Evolutionary conservation across 2,329 filamentous ascomycete species (phyloP).

Genomic region (Talaromyces sp.): DNA sequence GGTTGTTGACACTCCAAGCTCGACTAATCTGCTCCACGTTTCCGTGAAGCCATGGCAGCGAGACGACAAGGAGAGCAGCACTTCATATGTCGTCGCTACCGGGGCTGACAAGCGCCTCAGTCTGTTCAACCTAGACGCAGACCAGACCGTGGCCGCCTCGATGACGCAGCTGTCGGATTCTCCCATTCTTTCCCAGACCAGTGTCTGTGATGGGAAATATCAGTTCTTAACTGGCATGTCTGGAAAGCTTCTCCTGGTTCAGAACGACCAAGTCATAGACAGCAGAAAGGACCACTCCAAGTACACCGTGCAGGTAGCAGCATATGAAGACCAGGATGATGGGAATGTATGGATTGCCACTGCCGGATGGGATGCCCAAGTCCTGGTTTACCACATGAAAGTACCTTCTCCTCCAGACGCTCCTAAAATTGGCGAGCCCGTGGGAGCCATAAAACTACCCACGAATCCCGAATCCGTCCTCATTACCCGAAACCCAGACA

Average conservation of each 20-base stretch:
- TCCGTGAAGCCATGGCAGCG: slow-evolving; percentile 37
- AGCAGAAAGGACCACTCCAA: slow-evolving; percentile 55
- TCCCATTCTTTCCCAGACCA: slow-evolving; percentile 51
- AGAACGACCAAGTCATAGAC: slow-evolving; percentile 40
- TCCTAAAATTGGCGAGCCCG: slow-evolving; percentile 22
- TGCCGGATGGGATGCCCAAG: slow-evolving; percentile 58
- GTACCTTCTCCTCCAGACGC: background rate
- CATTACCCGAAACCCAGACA: slow-evolving; percentile 50
- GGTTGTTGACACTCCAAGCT: slow-evolving; percentile 40
- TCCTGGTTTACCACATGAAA: slow-evolving; percentile 47
- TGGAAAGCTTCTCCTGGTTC: slow-evolving; percentile 50
- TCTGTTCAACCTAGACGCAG: slow-evolving; percentile 31
- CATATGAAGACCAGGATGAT: slow-evolving; percentile 26
- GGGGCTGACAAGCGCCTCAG: slow-evolving; percentile 48
- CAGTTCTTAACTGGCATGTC: slow-evolving; percentile 57
- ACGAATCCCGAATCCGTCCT: slow-evolving; percentile 56
- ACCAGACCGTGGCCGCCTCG: slow-evolving; percentile 19
- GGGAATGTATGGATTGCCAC: slow-evolving; percentile 46
- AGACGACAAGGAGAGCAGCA: slow-evolving; percentile 13
- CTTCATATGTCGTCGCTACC: slow-evolving; percentile 38
- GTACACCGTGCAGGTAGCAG: slow-evolving; percentile 52
- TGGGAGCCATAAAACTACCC: slow-evolving; percentile 25
- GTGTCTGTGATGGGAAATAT: slow-evolving; percentile 37
- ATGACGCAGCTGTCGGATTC: slow-evolving; percentile 27
- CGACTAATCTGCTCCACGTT: slow-evolving; percentile 51